Percentiles rank a stretch among this genome's conserved stretches.
phyloP scores from a whole-genome alignment of 2,329 filamentous ascomycete species.

The Aspergillus sp. region DNA sequence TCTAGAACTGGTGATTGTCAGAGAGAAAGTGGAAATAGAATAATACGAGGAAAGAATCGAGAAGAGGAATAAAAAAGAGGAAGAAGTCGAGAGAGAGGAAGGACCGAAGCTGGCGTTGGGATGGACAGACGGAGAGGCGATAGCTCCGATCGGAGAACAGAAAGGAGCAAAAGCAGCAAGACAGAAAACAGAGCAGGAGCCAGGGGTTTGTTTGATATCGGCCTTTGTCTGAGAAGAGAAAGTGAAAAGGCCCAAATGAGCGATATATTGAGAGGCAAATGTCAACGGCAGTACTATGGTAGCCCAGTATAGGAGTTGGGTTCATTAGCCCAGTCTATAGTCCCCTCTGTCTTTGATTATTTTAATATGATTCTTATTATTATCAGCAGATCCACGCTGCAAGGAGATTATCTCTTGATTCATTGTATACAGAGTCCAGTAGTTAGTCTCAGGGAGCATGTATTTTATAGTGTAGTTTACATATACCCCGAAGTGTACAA shows the following conservation, averaged over 20 bases:
- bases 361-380: not conserved
- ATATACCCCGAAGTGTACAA: too few species aligned
- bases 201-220: not conserved
- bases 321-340: not conserved
- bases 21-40: not conserved
- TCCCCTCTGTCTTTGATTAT: not conserved
- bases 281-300: constrained; percentile 1
- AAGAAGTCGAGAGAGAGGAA: not conserved
- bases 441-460: too few species aligned
- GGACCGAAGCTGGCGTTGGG: not conserved
- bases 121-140: too few species aligned
- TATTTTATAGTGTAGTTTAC: too few species aligned
- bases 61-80: constrained; percentile 4
- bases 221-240: constrained; percentile 2
- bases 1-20: not conserved
- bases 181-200: constrained; percentile 1
- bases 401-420: not conserved
- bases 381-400: not conserved
- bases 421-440: not conserved
- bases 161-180: constrained; percentile 4
- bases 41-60: not conserved
- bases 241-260: constrained; percentile 3
- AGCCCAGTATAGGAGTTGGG: constrained; percentile 7
- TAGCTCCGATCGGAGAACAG: constrained; percentile 3
- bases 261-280: constrained; percentile 3